A percentile compares a stretch with the other conserved stretches of the same genome.
Conservation (phyloP, 768 basidiomycete genomes). For the Phaeotremella fagi region DNA sequence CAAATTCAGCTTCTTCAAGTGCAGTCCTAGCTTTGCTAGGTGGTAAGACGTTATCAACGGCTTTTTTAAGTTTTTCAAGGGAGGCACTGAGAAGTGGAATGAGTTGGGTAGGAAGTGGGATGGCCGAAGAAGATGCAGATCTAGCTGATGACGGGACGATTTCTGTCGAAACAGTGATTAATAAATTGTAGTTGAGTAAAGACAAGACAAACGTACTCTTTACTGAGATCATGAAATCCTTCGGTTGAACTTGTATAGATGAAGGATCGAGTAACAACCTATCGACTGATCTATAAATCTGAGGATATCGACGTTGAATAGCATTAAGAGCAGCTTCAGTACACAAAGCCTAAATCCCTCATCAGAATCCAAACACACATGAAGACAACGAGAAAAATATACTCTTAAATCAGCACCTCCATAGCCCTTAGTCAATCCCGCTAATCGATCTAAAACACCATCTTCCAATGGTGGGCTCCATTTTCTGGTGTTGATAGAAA, state of each 20-base stretch:
- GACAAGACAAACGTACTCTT: constrained; percentile 62
- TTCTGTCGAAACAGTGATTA: constrained; percentile 54
- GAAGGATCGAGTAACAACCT: constrained; percentile 77
- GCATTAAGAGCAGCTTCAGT: constrained; percentile 96
- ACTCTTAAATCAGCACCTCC: constrained; percentile 95
- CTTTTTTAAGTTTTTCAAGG: constrained; percentile 65
- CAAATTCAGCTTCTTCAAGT: constrained; percentile 91
- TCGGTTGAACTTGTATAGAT: constrained; percentile 72
- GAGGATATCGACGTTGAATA: constrained; percentile 90
- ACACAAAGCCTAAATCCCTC: constrained; percentile 76
- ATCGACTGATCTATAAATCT: constrained; percentile 90
- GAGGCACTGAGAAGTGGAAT: constrained; percentile 66
- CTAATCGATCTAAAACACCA: constrained; percentile 61
- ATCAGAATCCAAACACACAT: no score
- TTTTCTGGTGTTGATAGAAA: constrained; percentile 79
- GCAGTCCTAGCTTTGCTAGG: constrained; percentile 73
- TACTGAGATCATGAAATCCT: constrained; percentile 95
- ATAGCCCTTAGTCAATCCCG: constrained; percentile 91
- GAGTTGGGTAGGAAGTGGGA: constrained; percentile 78
- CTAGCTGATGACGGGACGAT: constrained; percentile 91
- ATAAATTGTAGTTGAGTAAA: not conserved
- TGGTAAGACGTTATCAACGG: constrained; percentile 72
- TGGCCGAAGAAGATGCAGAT: constrained; percentile 78
- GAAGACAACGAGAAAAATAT: constrained; percentile 48
- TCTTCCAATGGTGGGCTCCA: constrained; percentile 78